Evolutionary conservation across 2,329 filamentous ascomycete species (phyloP), one percentile per base, ranked within the genome.

Genomic region (Camillea tinctor): DNA sequence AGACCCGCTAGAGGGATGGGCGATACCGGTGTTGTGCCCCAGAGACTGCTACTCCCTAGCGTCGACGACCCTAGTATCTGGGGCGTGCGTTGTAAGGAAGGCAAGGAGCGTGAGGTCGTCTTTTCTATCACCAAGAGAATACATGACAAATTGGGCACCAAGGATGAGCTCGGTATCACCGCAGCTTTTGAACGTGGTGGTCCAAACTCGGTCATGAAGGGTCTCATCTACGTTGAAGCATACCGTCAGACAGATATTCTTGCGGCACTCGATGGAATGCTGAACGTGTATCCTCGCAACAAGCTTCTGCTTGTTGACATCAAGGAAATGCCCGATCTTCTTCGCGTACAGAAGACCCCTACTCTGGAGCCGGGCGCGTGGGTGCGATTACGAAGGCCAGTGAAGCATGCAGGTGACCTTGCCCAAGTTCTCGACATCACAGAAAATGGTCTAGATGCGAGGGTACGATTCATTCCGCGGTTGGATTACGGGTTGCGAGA

Each of bases 51-150:
- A 13, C 87, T 98, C 50, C 95, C 95, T 4, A 95, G 92, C 69
- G 93, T 97, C 54, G 90, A 97, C 64, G 95, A 99, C 74, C 95
- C 95, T 1, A 93, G 91, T 69, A 98, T 99, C 72, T 99, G 92
- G 92, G 92, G 90, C 62, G 89, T 97, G 64, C 88, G 91, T 69
- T 97, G 93, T 77, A 95, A 95, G 74, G 92, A 95, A 67, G 94
- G 94, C 69, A 99, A 99, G 76, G 95, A 99, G 77, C 87, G 90
- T 62, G 95, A 99, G 72, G 89, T 96, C 44, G 84, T 99, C 56
- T 90, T 92, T 72, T 88, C 88, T 24, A 90, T 99, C 67, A 92
- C 92, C 79, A 96, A 93, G 77, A 89, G 93, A 56, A 88, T 96
- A 55, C 88, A 96, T 73, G 93, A 98, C 71, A 85, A 90, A 48